A percentile compares a stretch with the other conserved stretches of the same genome.
These are phyloP conservation scores for Sphagnum tenellum DNA, from an alignment of 225 moss, liverwort and hornwort species.

Conservation along the genomic window DNA sequence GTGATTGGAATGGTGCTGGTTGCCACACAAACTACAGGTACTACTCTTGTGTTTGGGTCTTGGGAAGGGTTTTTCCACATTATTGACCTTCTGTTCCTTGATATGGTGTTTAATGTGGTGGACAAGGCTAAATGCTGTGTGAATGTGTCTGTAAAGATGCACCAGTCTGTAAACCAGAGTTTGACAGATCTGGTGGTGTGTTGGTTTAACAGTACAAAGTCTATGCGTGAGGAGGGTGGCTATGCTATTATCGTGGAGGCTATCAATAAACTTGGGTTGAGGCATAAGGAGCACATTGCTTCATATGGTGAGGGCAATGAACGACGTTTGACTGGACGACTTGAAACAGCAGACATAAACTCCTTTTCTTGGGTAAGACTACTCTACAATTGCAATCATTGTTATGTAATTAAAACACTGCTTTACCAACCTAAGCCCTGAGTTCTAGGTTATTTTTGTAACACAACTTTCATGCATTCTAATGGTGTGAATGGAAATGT, in stretches of 20 bases:
- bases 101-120: background rate
- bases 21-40: slow-evolving; percentile 56
- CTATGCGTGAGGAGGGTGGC: slow-evolving; percentile 14
- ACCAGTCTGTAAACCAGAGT: no score
- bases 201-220: background rate
- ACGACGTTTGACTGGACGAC: slow-evolving; percentile 14
- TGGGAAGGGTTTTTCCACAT: no score
- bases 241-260: slow-evolving; percentile 13
- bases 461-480: no score
- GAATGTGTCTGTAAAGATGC: no score
- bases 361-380: slow-evolving; percentile 11
- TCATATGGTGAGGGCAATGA: slow-evolving; percentile 23
- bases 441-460: no score
- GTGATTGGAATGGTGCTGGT: slow-evolving; percentile 56
- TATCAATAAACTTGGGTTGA: slow-evolving; percentile 16
- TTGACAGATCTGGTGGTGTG: no score
- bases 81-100: background rate
- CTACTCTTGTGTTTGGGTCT: background rate
- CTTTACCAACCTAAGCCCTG: no score
- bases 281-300: slow-evolving; percentile 21
- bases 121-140: no score
- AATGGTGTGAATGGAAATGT: no score
- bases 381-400: background rate
- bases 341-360: slow-evolving; percentile 19
- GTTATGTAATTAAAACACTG: no score